Base-by-base conservation (phyloP, 2,329 filamentous ascomycete genomes). In the Colletotrichum magnum region DNA sequence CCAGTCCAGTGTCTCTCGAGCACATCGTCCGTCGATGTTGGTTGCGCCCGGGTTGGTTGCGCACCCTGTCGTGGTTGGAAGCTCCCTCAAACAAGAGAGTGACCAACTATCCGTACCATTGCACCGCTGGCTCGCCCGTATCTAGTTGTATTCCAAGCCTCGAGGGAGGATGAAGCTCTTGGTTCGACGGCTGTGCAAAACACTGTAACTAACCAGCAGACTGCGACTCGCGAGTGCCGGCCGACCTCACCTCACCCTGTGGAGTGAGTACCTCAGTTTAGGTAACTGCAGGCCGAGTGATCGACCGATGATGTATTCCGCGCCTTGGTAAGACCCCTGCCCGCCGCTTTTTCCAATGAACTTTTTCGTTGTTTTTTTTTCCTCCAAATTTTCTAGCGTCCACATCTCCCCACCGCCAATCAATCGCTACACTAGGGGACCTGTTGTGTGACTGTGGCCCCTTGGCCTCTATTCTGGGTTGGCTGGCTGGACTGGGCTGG, bases 291-390 rank as follows among this genome's bases (percentile, higher is more conserved):
- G 21, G 36, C 21, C 62, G 26, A n/a, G 36, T 65, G 66, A 69
- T 51, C 66, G 32, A 47, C 51, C 56, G 54, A 69, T 69, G 67
- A 69, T 69, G 66, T 66, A 66, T 41, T 60, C 45, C 12, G 47
- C 41, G 61, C 28, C 54, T 65, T 65, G 54, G 41, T 54, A 48
- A 50, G 41, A 54, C 54, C 66, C 62, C 59, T 65, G 66, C 54
- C 41, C 39, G 66, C 10, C 54, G 41, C 52, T 56, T 53, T 62
- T 43, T 50, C 24, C 15, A 58, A 58, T 51, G 61, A 21, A 6
- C 3, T 18, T 53, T 52, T 6, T 26, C 10, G 32, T 36, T 36
- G 13, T 57, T 54, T 18, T 45, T 53, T 61, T 52, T 47, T 45
- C 32, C 45, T 48, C 45, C 43, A 10, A 39, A 41, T 51, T 50